phyloP scores from a whole-genome alignment of 805 yeast genomes.

The Martiniozyma abietophila region DNA sequence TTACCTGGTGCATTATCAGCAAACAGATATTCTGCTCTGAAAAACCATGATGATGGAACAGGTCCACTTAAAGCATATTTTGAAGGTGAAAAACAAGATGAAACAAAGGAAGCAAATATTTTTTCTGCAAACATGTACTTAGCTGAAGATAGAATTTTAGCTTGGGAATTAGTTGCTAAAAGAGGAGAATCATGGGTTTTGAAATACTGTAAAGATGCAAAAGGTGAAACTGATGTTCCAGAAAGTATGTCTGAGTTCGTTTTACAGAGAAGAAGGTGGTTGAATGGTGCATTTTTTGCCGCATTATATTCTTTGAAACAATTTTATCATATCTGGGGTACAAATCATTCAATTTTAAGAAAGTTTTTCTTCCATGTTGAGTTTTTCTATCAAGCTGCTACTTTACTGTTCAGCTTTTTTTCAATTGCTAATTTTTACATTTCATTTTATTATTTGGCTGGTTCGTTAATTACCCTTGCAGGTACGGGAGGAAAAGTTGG shows the following conservation, averaged over 20 bases:
- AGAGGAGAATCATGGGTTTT: slow-evolving; percentile 76
- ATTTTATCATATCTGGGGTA: slow-evolving; percentile 80
- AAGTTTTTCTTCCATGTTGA: slow-evolving; percentile 79
- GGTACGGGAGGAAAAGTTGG: slow-evolving; percentile 72
- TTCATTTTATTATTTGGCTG: slow-evolving; percentile 88
- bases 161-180: slow-evolving; percentile 94
- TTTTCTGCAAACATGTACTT: slow-evolving; percentile 95
- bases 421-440: slow-evolving; percentile 86
- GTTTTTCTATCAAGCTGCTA: slow-evolving; percentile 77
- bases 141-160: slow-evolving; percentile 92
- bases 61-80: slow-evolving; percentile 88
- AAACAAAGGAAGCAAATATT: slow-evolving; percentile 45
- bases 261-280: slow-evolving; percentile 96
- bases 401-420: slow-evolving; percentile 81
- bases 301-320: slow-evolving; percentile 84
- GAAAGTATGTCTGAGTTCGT: slow-evolving; percentile 91
- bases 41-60: slow-evolving; percentile 79
- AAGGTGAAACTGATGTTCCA: slow-evolving; percentile 96
- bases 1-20: slow-evolving; percentile 96
- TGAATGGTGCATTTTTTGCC: slow-evolving; percentile 96
- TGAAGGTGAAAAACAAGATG: slow-evolving; percentile 59
- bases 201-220: slow-evolving; percentile 85
- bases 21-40: slow-evolving; percentile 79
- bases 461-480: slow-evolving; percentile 59
- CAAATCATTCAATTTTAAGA: slow-evolving; percentile 75